phyloP scores from a whole-genome alignment of 345 rosid species.

The Pugionium cornutum region DNA sequence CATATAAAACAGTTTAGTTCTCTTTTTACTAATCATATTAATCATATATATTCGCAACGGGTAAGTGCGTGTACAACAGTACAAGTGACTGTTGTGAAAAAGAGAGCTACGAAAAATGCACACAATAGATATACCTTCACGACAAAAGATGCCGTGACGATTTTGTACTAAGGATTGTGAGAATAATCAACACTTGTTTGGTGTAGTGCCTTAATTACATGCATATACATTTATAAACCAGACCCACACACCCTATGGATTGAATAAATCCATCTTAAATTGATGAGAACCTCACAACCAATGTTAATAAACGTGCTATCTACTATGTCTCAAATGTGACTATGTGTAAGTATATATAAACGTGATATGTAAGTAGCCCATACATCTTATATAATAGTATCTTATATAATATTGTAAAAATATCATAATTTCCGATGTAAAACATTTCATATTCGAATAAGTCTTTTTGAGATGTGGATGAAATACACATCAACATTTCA shows the following conservation, averaged over 20 bases:
- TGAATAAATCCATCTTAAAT: slow-evolving; percentile 9
- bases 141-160: slow-evolving; percentile 40
- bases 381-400: no score
- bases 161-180: slow-evolving; percentile 32
- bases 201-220: slow-evolving; percentile 23
- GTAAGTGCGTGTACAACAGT: slow-evolving; percentile 34
- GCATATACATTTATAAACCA: slow-evolving; percentile 3
- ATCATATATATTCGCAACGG: slow-evolving; percentile 31
- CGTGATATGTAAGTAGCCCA: neutral
- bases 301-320: neutral
- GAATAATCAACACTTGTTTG: slow-evolving; percentile 41
- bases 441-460: no score
- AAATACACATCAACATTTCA: no score
- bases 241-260: neutral
- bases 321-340: no score
- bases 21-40: slow-evolving; percentile 12
- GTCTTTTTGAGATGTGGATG: no score
- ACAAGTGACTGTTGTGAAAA: slow-evolving; percentile 18
- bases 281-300: slow-evolving; percentile 4
- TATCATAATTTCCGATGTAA: no score
- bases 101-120: slow-evolving; percentile 26
- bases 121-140: slow-evolving; percentile 32
- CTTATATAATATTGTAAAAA: no score
- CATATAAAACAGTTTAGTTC: slow-evolving; percentile 18
- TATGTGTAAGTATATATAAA: no score